Evolutionary conservation across 2,329 filamentous ascomycete species (phyloP), one percentile per base, ranked within the genome.

Genomic region (Ilyonectria mors-panacis): DNA sequence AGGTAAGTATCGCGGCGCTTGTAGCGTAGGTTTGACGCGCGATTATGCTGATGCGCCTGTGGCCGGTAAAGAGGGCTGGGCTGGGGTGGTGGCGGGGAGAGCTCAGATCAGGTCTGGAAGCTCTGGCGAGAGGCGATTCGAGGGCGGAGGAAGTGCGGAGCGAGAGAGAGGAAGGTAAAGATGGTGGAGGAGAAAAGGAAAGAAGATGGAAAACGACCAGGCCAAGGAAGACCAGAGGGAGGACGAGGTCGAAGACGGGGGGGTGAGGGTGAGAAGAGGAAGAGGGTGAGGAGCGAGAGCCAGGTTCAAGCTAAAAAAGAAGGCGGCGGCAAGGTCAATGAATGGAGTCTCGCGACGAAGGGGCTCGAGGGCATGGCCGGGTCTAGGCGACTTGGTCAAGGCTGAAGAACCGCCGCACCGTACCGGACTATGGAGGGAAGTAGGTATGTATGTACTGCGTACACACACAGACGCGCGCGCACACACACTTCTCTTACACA

Each of bases 1-100:
- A 57, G 57, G 42, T 47, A 65, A 71, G 55, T 70, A 63, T 71
- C 69, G 66, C 73, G 72, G 76, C 76, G 76, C 75, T 77, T 77
- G 75, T 71, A 69, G 72, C 71, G 73, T 73, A 61, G 72, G 71
- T 68, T 77, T 78, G 74, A 75, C 75, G 75, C 75, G 75, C 75
- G 75, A 77, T 77, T 77, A 77, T 76, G 73, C 63, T 66, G 59
- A 59, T 75, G 75, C 74, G 75, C 68, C 75, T 75, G 75, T 76
- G 70, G 63, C 67, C 67, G 70, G 68, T 63, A 65, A 67, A 60
- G 70, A 76, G 67, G 62, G 57, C 64, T 61, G 65, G 51, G 66
- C 62, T 66, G 65, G 65, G 70, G 68, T 70, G 69, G 68, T 72
- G 73, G 73, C 73, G 67, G 73, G 73, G 69, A 75, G 73, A 75